phyloP scores from a whole-genome alignment of 495 filamentous ascomycete species.

The Podospora pseudoanserina region DNA sequence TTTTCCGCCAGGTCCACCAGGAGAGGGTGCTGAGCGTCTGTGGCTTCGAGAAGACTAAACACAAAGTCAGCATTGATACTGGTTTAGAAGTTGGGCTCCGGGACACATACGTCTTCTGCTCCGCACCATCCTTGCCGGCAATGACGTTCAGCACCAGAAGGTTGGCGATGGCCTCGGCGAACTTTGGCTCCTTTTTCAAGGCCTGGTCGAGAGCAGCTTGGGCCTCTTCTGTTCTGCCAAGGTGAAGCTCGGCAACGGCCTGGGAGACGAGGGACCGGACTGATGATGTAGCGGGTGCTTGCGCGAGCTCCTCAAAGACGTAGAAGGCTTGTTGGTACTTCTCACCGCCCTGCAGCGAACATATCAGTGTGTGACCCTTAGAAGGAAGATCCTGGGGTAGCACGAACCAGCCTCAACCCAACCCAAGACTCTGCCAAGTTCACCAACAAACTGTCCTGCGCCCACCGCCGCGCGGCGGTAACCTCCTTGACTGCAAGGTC shows the following conservation, averaged over 20 bases:
- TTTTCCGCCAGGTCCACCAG: slow-evolving; percentile 71
- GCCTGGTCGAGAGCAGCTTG: slow-evolving; percentile 81
- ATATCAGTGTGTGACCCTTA: slow-evolving; percentile 3
- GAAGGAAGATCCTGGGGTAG: too few relatives aligned
- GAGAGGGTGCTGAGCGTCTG: slow-evolving; percentile 60
- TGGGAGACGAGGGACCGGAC: slow-evolving; percentile 72
- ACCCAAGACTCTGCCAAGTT: slow-evolving; percentile 97
- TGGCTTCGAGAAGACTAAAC: slow-evolving; percentile 54
- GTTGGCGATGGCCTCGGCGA: slow-evolving; percentile 75
- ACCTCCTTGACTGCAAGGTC: slow-evolving; percentile 91
- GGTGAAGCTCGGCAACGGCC: slow-evolving; percentile 86
- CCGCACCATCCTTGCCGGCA: slow-evolving; percentile 62
- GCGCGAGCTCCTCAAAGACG: slow-evolving; percentile 95
- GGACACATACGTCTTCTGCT: slow-evolving; percentile 55
- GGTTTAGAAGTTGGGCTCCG: background rate
- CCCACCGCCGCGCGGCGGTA: slow-evolving; percentile 84
- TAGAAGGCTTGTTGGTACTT: slow-evolving; percentile 97
- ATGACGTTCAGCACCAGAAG: slow-evolving; percentile 72
- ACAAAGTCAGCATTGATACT: slow-evolving; percentile 8
- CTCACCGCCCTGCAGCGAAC: slow-evolving; percentile 70
- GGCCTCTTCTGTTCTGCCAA: slow-evolving; percentile 84
- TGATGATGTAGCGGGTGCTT: slow-evolving; percentile 69
- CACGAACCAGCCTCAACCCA: slow-evolving; percentile 75
- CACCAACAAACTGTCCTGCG: slow-evolving; percentile 88
- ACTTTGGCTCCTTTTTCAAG: slow-evolving; percentile 64